Conservation (phyloP, 108 stramenopile genomes). For the Pseudonitzschia multiseries region DNA sequence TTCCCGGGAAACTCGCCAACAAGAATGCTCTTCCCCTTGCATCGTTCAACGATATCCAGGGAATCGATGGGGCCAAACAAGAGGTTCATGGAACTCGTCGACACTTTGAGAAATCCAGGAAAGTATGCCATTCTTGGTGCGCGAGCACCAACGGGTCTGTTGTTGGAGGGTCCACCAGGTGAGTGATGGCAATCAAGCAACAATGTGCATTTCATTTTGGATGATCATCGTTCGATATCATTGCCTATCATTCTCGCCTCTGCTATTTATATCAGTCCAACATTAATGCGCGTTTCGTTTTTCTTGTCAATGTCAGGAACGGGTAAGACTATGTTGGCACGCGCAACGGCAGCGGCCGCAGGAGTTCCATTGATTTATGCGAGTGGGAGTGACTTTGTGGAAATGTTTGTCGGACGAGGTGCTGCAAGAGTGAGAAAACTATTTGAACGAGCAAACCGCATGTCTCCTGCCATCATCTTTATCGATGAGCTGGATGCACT, state of each 20-base stretch:
- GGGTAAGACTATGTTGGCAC: conserved; percentile 82
- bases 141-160: conserved; percentile 79
- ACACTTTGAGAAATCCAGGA: conserved; percentile 75
- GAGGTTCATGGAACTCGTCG: conserved; percentile 91
- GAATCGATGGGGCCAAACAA: conserved; percentile 78
- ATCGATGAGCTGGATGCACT: conserved; percentile 89
- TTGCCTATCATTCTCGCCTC: no score
- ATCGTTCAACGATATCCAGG: conserved; percentile 81
- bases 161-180: conserved; percentile 61
- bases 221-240: not conserved
- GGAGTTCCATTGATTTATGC: conserved; percentile 85
- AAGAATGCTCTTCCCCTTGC: conserved; percentile 50
- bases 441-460: conserved; percentile 68
- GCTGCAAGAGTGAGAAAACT: conserved; percentile 90
- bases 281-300: not conserved
- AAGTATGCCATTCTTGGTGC: conserved; percentile 87
- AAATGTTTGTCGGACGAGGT: conserved; percentile 91
- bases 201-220: no score
- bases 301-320: conserved; percentile 30
- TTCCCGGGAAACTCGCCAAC: conserved; percentile 69
- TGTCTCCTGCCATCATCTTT: conserved; percentile 81
- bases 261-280: not conserved
- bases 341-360: conserved; percentile 83
- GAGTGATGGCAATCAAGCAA: conserved; percentile 19
- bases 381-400: conserved; percentile 78